Evolutionary conservation across 768 basidiomycete genomes (phyloP).

Genomic region (Melanogaster broomeanus): DNA sequence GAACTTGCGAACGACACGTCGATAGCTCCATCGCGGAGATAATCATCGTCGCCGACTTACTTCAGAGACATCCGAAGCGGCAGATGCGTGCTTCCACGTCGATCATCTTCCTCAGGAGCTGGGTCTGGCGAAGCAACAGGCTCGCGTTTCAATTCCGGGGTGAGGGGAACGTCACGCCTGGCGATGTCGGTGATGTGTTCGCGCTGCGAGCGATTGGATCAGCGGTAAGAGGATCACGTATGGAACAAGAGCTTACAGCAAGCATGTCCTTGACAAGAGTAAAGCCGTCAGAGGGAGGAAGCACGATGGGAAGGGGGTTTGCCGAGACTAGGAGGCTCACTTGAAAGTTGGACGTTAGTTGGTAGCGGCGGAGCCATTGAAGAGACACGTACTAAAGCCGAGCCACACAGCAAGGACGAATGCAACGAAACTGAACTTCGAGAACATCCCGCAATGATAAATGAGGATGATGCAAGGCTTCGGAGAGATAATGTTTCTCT

Average conservation of each 20-base stretch:
- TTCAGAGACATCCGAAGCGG: conserved; percentile 14
- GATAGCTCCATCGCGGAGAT: background rate
- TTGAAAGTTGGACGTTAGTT: background rate
- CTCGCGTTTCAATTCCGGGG: background rate
- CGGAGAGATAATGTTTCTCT: background rate
- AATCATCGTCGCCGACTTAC: background rate
- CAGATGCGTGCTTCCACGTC: conserved; percentile 10
- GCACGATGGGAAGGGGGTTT: conserved; percentile 5
- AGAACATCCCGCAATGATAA: conserved; percentile 2
- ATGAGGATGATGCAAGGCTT: background rate
- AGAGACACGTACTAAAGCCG: conserved; percentile 6
- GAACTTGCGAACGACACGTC: background rate
- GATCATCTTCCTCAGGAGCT: background rate
- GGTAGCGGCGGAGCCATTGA: background rate
- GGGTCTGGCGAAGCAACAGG: conserved; percentile 1
- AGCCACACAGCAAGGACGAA: conserved; percentile 1
- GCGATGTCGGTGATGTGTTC: background rate
- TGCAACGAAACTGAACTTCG: background rate
- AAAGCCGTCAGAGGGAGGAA: conserved; percentile 7
- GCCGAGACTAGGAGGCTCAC: conserved; percentile 5
- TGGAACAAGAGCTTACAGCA: conserved; percentile 4
- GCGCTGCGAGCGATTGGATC: conserved; percentile 3
- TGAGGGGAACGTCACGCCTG: background rate
- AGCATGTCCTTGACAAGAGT: conserved; percentile 8
- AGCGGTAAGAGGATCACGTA: background rate